A percentile compares a stretch with the other conserved stretches of the same genome.
Conservation (phyloP, 805 yeast genomes). For the Metschnikowia proteae region DNA sequence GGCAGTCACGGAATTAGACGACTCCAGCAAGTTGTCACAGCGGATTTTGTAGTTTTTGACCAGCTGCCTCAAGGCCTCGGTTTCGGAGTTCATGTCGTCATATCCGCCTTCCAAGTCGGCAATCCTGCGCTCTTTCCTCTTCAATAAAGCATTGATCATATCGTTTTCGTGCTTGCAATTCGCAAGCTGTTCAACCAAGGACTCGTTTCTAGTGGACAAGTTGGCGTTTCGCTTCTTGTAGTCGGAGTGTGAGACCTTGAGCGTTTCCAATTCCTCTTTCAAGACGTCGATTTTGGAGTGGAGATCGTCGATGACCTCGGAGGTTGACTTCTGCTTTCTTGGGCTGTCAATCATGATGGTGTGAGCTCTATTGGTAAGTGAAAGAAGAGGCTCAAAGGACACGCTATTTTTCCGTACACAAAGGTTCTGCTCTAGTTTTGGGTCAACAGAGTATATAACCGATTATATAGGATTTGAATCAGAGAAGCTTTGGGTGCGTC, state of each 20-base stretch:
- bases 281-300: slow-evolving; percentile 42
- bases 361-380: neutral
- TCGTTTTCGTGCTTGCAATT: slow-evolving; percentile 76
- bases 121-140: slow-evolving; percentile 67
- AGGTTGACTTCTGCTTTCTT: slow-evolving; percentile 22
- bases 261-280: slow-evolving; percentile 44
- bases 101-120: slow-evolving; percentile 60
- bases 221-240: slow-evolving; percentile 51
- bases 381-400: neutral
- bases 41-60: slow-evolving; percentile 49
- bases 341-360: slow-evolving; percentile 20
- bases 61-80: slow-evolving; percentile 48
- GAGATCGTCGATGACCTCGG: slow-evolving; percentile 50
- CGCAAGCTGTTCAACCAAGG: slow-evolving; percentile 59
- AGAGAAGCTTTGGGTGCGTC: neutral
- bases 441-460: slow-evolving; percentile 4
- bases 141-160: slow-evolving; percentile 62
- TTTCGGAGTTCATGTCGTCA: slow-evolving; percentile 42
- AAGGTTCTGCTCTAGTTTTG: slow-evolving; percentile 7
- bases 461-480: neutral
- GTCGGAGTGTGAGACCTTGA: slow-evolving; percentile 40
- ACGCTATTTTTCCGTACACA: neutral
- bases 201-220: slow-evolving; percentile 46
- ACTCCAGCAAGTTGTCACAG: slow-evolving; percentile 45
- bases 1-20: slow-evolving; percentile 40